These are phyloP conservation scores for Euphrasia confusa DNA, from an alignment of 257 asterid species.

Conservation along the genomic window DNA sequence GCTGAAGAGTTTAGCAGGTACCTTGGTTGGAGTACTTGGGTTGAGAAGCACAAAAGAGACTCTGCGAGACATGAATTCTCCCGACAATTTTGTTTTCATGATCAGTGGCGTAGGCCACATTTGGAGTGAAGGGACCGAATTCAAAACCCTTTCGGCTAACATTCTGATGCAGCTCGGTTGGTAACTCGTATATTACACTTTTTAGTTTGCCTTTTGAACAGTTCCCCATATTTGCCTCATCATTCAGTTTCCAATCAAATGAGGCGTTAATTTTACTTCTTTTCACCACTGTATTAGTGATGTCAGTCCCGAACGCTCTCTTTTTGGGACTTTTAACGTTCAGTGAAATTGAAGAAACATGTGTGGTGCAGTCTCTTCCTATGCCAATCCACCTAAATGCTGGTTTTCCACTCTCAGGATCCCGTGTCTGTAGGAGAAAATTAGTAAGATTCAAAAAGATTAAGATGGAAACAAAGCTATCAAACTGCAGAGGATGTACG, in stretches of 20 bases:
- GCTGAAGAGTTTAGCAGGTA: slow-evolving; percentile 20
- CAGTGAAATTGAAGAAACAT: slow-evolving; percentile 27
- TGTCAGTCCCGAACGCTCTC: slow-evolving; percentile 58
- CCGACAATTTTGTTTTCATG: slow-evolving; percentile 28
- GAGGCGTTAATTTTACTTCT: slow-evolving; percentile 36
- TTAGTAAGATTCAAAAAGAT: neutral
- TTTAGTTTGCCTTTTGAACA: slow-evolving; percentile 15
- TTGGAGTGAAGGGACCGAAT: slow-evolving; percentile 60
- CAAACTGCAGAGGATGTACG: neutral
- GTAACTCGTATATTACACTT: slow-evolving; percentile 21
- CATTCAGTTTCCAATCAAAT: slow-evolving; percentile 26
- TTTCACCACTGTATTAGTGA: slow-evolving; percentile 42
- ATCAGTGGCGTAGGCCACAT: slow-evolving; percentile 16
- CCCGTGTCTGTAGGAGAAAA: slow-evolving; percentile 32
- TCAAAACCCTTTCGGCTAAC: slow-evolving; percentile 40
- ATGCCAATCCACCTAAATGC: slow-evolving; percentile 61
- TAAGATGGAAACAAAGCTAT: slow-evolving; percentile 12
- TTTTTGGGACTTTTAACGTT: slow-evolving; percentile 35
- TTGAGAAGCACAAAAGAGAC: slow-evolving; percentile 33
- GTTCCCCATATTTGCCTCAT: slow-evolving; percentile 21
- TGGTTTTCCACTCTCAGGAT: slow-evolving; percentile 57
- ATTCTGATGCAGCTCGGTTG: slow-evolving; percentile 33
- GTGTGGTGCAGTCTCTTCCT: slow-evolving; percentile 23
- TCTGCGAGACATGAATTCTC: slow-evolving; percentile 35
- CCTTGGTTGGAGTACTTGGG: slow-evolving; percentile 61